These are phyloP conservation scores for Tranzscheliella williamsii DNA, from an alignment of 1,284 basidiomycete genomes.

Conservation along the genomic window DNA sequence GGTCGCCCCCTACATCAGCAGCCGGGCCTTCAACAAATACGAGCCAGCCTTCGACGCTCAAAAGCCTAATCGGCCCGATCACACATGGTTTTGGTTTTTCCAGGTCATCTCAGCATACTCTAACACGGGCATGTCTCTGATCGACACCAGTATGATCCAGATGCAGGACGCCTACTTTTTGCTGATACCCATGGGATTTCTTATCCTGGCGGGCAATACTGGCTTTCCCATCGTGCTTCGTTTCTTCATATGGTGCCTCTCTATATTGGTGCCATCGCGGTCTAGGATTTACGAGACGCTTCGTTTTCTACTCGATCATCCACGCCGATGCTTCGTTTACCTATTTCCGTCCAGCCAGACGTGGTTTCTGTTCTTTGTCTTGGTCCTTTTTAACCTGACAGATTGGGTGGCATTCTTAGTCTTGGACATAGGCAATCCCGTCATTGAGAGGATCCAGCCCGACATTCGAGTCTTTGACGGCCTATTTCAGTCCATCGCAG, in stretches of 20 bases:
- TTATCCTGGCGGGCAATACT: conserved; percentile 89
- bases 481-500: conserved; percentile 66
- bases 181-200: conserved; percentile 68
- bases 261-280: conserved; percentile 68
- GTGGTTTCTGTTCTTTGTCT: conserved; percentile 78
- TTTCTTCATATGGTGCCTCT: conserved; percentile 69
- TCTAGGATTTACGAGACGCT: conserved; percentile 78
- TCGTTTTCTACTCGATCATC: conserved; percentile 90
- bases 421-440: conserved; percentile 79
- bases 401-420: conserved; percentile 89
- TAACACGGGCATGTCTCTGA: conserved; percentile 83
- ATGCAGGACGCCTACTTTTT: conserved; percentile 84
- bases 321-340: conserved; percentile 89
- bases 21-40: conserved; percentile 32
- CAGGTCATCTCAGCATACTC: conserved; percentile 85
- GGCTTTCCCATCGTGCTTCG: conserved; percentile 65
- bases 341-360: conserved; percentile 89
- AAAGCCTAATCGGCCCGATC: conserved; percentile 59
- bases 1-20: conserved; percentile 54
- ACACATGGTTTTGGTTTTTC: conserved; percentile 77
- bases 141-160: conserved; percentile 86
- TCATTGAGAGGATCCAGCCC: conserved; percentile 72
- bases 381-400: conserved; percentile 72
- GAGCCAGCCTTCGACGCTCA: conserved; percentile 47
- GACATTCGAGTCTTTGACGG: conserved; percentile 63